Conservation (phyloP, 2,329 filamentous ascomycete genomes). For the Corynespora cassiicola region DNA sequence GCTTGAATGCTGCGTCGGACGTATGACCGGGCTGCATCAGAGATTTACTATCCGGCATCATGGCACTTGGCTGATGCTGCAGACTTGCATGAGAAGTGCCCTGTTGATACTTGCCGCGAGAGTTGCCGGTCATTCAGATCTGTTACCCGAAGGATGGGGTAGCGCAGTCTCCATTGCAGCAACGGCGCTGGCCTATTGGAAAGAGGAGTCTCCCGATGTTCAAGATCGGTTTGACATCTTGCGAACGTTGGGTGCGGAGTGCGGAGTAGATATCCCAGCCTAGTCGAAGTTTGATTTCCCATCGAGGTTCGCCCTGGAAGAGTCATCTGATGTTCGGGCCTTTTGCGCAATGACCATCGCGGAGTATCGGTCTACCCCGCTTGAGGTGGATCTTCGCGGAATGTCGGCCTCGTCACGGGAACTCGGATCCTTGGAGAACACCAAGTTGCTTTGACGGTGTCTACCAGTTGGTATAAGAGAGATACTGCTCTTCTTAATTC, state of each 20-base stretch:
- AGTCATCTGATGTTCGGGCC: too few relatives aligned
- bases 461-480: too few relatives aligned
- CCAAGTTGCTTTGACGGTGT: too few relatives aligned
- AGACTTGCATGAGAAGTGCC: conserved; percentile 10
- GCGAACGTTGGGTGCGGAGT: neutral
- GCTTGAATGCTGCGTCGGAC: neutral
- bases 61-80: conserved; percentile 13
- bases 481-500: too few relatives aligned
- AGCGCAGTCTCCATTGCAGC: neutral
- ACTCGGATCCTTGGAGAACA: too few relatives aligned
- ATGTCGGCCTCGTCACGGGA: too few relatives aligned
- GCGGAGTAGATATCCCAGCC: too few relatives aligned
- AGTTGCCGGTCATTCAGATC: conserved; percentile 1
- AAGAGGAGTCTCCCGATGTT: neutral
- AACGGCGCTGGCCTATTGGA: neutral
- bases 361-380: conserved; percentile 5
- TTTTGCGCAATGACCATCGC: too few relatives aligned
- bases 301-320: too few relatives aligned
- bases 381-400: too few relatives aligned
- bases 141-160: conserved; percentile 6
- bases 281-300: too few relatives aligned
- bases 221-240: neutral
- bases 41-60: conserved; percentile 9
- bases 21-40: conserved; percentile 4
- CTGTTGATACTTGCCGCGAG: conserved; percentile 9